A percentile compares a stretch with the other conserved stretches of the same genome.
Conservation (phyloP, 2,329 filamentous ascomycete genomes). For the Myriosclerotinia duriaeana region DNA sequence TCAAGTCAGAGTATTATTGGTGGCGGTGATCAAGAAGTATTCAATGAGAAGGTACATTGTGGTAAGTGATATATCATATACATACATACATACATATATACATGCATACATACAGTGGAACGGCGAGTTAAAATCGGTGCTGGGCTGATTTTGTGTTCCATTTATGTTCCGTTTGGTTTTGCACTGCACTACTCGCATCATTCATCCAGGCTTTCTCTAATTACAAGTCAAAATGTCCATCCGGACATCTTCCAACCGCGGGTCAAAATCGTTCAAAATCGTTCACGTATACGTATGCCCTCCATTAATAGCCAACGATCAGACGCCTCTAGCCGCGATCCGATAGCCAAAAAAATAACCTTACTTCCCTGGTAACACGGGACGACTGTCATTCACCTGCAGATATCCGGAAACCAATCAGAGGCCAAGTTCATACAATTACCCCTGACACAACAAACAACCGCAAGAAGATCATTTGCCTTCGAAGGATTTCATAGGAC, state of each 20-base stretch:
- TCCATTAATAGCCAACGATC: constrained; percentile 5
- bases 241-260: constrained; percentile 4
- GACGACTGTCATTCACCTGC: neutral
- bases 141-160: neutral
- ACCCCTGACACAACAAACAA: constrained; percentile 6
- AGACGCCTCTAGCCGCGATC: constrained; percentile 20
- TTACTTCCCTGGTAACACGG: neutral
- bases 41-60: neutral
- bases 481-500: constrained; percentile 1
- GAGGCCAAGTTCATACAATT: neutral
- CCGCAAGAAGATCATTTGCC: constrained; percentile 2
- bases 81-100: neutral
- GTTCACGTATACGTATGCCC: neutral
- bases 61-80: constrained; percentile 1
- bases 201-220: neutral
- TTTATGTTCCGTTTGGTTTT: neutral
- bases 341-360: neutral
- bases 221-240: neutral
- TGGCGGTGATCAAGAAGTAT: neutral
- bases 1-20: neutral
- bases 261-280: neutral
- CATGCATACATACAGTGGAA: neutral
- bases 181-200: no score
- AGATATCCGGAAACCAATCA: constrained; percentile 11
- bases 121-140: neutral